These are phyloP conservation scores for Colletotrichum lini DNA, from an alignment of 2,329 filamentous ascomycete species.

Conservation along the genomic window DNA sequence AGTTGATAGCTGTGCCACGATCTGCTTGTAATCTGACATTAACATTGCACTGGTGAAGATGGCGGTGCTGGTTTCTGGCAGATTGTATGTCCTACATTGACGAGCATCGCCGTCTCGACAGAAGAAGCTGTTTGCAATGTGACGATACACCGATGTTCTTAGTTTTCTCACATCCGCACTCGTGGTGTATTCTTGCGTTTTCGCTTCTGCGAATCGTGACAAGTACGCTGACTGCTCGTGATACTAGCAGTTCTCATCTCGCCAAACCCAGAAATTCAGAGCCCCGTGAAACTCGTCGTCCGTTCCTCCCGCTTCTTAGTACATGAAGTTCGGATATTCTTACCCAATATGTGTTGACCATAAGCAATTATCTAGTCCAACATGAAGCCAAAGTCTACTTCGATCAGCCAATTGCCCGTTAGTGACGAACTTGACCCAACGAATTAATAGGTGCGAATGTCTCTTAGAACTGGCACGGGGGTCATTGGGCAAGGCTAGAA, in stretches of 20 bases:
- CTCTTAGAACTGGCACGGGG: slow-evolving; percentile 18
- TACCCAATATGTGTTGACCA: slow-evolving; percentile 41
- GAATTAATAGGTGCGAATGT: slow-evolving; percentile 1
- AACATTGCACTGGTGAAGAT: not conserved
- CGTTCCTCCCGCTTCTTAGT: slow-evolving; percentile 40
- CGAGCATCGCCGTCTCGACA: too few species aligned
- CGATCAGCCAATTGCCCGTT: slow-evolving; percentile 30
- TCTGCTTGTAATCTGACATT: too few species aligned
- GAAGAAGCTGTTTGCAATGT: too few species aligned
- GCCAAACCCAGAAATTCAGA: slow-evolving; percentile 43
- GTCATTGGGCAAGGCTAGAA: slow-evolving; percentile 44
- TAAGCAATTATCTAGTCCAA: slow-evolving; percentile 36
- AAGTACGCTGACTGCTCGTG: too few species aligned
- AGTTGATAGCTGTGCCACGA: too few species aligned
- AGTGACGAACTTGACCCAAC: slow-evolving; percentile 43
- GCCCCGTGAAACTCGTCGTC: slow-evolving; percentile 32
- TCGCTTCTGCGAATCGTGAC: too few species aligned
- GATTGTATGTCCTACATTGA: too few species aligned
- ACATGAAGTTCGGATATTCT: slow-evolving; percentile 37
- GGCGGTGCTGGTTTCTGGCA: too few species aligned
- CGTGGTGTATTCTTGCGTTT: too few species aligned
- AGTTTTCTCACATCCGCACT: too few species aligned
- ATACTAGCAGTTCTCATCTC: slow-evolving; percentile 16
- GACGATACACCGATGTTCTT: too few species aligned
- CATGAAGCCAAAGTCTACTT: slow-evolving; percentile 42